Percentiles rank a stretch among this genome's conserved stretches.
Conservation (phyloP, 2,329 filamentous ascomycete genomes). For the Aspergillus hiratsukae region DNA sequence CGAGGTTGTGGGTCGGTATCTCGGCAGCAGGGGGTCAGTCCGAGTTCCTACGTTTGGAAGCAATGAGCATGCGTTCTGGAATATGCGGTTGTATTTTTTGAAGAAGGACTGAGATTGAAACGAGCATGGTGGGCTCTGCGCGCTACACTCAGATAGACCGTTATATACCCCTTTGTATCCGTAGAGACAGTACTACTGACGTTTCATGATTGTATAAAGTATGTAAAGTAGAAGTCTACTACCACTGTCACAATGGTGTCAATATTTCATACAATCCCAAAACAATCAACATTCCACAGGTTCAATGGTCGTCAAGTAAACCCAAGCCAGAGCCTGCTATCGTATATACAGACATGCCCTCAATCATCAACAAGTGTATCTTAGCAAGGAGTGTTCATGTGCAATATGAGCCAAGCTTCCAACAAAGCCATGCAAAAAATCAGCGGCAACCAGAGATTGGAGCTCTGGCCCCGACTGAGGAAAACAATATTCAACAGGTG, state of each 20-base stretch:
- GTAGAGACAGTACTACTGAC: background rate
- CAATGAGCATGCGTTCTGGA: constrained; percentile 36
- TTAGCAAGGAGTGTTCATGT: background rate
- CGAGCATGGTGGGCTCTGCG: background rate
- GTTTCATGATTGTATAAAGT: background rate
- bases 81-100: constrained; percentile 30
- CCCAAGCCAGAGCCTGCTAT: background rate
- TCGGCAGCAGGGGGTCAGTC: constrained; percentile 18
- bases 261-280: background rate
- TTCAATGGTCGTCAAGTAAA: background rate
- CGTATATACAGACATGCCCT: background rate
- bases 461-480: background rate
- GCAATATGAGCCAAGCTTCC: background rate
- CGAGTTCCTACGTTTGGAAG: constrained; percentile 26
- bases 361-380: background rate
- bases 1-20: constrained; percentile 18
- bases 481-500: background rate
- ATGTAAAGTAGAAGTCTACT: background rate
- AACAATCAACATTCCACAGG: background rate
- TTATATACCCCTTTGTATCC: background rate
- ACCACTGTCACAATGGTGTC: background rate
- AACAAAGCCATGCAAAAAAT: background rate
- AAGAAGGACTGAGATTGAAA: constrained; percentile 5
- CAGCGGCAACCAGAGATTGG: background rate
- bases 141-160: background rate